These are phyloP conservation scores for Phytomonas sp. DNA, from an alignment of 208 protist species.

Conservation along the genomic window DNA sequence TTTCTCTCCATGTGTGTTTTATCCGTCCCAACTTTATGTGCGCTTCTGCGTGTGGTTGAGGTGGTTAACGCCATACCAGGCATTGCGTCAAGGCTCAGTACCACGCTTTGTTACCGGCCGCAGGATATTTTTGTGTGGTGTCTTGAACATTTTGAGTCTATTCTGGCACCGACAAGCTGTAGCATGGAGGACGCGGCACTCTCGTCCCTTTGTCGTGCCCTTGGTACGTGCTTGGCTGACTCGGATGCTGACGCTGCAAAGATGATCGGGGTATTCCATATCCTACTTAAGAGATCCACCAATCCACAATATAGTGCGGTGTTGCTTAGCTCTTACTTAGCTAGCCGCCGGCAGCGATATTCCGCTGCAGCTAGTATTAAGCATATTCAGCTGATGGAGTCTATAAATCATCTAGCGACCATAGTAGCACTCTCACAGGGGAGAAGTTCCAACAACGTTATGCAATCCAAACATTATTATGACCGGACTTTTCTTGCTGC, in stretches of 20 bases:
- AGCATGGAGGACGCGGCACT: conserved; percentile 1
- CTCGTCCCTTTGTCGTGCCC: not conserved
- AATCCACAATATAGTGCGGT: not conserved
- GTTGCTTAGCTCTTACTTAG: not conserved
- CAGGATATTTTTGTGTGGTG: conserved; percentile 41
- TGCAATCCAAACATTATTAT: not conserved
- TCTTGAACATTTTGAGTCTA: conserved; percentile 19
- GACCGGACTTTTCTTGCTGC: not conserved
- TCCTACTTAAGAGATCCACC: not conserved
- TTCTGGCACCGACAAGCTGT: not conserved
- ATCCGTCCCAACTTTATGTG: conserved; percentile 40
- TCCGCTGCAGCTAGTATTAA: not conserved
- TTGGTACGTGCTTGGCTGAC: not conserved
- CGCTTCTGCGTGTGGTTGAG: conserved; percentile 40
- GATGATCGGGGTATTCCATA: not conserved
- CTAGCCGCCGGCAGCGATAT: conserved; percentile 4
- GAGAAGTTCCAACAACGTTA: not conserved
- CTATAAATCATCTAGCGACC: not conserved
- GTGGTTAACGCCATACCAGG: conserved; percentile 28
- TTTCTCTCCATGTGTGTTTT: conserved; percentile 69
- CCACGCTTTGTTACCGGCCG: not conserved
- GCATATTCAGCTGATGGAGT: not conserved
- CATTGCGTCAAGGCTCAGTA: not conserved
- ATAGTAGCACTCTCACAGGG: not conserved
- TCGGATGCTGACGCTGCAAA: not conserved